Conservation (phyloP, 2,329 filamentous ascomycete species). For the Tolypocladium pustulatum region DNA sequence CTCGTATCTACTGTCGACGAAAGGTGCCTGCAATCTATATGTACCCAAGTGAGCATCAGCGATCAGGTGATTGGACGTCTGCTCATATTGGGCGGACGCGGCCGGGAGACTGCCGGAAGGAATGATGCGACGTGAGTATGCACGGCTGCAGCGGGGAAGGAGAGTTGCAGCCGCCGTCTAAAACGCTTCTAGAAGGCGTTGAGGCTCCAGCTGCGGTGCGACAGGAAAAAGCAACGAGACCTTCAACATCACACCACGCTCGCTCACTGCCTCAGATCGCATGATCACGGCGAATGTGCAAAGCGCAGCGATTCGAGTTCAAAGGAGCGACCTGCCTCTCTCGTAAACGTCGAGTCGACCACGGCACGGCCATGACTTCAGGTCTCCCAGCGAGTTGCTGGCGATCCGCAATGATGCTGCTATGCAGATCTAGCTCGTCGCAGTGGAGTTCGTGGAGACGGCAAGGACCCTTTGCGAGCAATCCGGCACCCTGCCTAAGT, state of each 20-base stretch:
- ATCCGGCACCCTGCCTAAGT: not conserved
- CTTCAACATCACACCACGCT: not conserved
- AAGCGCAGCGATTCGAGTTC: too few species aligned
- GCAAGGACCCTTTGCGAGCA: not conserved
- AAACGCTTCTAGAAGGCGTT: not conserved
- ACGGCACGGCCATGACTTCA: not conserved
- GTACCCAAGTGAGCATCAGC: not conserved
- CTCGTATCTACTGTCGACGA: not conserved
- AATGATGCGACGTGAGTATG: not conserved
- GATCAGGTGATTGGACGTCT: not conserved
- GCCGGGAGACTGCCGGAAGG: not conserved
- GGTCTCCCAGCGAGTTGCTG: not conserved
- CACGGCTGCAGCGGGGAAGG: not conserved
- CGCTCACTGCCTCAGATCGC: not conserved
- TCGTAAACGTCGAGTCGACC: not conserved
- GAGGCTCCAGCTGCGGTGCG: not conserved
- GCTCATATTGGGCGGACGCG: not conserved
- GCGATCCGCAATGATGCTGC: constrained; percentile 6
- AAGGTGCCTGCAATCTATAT: too few species aligned
- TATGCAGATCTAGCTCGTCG: constrained; percentile 3
- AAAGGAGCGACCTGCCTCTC: not conserved
- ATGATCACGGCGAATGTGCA: not conserved
- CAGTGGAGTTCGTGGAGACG: not conserved
- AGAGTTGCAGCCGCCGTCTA: not conserved
- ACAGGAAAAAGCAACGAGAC: not conserved